Conservation (phyloP, 257 asterid species). For the Lantana camara region DNA sequence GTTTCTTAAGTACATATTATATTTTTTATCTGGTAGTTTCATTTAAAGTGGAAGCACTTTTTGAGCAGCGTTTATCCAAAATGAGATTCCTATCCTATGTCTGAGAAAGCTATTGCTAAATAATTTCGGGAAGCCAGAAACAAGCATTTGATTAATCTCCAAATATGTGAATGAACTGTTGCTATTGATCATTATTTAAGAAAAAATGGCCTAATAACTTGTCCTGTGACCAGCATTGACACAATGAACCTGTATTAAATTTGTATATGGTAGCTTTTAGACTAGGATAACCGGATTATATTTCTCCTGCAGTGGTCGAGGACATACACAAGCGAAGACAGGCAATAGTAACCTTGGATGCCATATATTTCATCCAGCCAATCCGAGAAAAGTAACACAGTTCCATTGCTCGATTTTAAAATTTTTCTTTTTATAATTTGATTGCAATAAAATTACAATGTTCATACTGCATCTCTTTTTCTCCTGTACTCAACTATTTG, state of each 20-base stretch:
- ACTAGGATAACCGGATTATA: constrained; percentile 20
- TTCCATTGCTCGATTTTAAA: not conserved
- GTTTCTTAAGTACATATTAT: not conserved
- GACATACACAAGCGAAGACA: constrained; percentile 71
- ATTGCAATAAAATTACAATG: not conserved
- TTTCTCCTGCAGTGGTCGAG: constrained; percentile 64
- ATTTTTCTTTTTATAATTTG: constrained; percentile 10
- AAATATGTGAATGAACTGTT: not conserved
- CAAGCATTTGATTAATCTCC: not conserved
- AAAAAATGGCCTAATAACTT: constrained; percentile 13
- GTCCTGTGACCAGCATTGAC: constrained; percentile 13
- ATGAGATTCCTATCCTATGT: not conserved
- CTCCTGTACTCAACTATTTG: constrained; percentile 4
- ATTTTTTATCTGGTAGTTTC: not conserved
- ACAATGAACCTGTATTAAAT: not conserved
- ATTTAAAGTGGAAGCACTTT: not conserved
- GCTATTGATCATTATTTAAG: not conserved
- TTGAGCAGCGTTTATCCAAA: not conserved
- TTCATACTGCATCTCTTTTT: constrained; percentile 13
- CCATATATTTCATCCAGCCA: constrained; percentile 76
- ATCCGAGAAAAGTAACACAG: constrained; percentile 59
- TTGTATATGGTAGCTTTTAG: not conserved
- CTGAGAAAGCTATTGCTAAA: not conserved
- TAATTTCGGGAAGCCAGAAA: not conserved
- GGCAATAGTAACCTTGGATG: constrained; percentile 69